A percentile compares a stretch with the other conserved stretches of the same genome.
These are phyloP conservation scores for Calonectria leucothoes DNA, from an alignment of 2,329 filamentous ascomycete genomes.

Conservation along the genomic window DNA sequence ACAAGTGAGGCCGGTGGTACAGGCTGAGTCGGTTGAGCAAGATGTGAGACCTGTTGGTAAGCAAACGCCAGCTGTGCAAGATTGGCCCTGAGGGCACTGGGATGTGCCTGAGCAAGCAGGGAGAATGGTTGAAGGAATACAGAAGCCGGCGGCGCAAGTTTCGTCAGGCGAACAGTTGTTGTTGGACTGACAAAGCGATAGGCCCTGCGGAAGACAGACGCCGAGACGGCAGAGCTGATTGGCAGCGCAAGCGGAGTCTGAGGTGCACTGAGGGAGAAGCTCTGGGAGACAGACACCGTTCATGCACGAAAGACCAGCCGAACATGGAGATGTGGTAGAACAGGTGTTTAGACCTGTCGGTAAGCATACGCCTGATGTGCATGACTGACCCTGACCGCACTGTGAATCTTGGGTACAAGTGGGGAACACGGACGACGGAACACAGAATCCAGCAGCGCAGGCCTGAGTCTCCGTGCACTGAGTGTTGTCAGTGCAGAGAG, in stretches of 20 bases:
- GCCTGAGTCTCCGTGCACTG: background rate
- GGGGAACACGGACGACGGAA: background rate
- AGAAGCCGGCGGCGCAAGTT: constrained; percentile 6
- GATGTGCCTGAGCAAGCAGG: background rate
- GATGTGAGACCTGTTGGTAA: background rate
- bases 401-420: background rate
- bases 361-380: background rate
- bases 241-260: background rate
- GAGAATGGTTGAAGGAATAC: background rate
- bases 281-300: background rate
- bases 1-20: background rate
- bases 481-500: background rate
- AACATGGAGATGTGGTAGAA: background rate
- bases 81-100: background rate
- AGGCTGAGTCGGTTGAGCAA: background rate
- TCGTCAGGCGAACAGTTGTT: background rate
- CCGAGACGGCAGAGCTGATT: background rate
- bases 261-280: background rate
- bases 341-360: background rate
- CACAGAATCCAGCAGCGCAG: constrained; percentile 6
- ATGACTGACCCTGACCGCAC: background rate
- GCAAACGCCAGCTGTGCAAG: background rate
- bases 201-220: background rate
- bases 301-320: background rate
- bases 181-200: background rate